A percentile compares a stretch with the other conserved stretches of the same genome.
phyloP scores from a whole-genome alignment of 495 filamentous ascomycete genomes.

The Aspergillus sclerotiicarbonarius region DNA sequence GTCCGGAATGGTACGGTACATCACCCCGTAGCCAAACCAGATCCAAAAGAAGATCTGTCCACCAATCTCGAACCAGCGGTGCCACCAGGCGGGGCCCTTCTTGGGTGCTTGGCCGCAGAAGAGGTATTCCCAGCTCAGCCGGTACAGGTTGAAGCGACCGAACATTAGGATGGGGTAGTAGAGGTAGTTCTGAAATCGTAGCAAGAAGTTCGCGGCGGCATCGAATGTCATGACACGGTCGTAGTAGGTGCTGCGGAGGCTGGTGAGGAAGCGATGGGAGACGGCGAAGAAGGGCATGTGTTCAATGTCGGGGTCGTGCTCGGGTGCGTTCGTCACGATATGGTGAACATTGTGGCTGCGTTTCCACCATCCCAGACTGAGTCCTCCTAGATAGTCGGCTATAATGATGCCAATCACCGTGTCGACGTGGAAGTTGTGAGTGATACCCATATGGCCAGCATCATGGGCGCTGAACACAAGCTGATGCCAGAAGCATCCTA shows the following conservation, averaged over 20 bases:
- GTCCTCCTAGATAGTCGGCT: constrained; percentile 83
- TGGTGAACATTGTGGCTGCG: constrained; percentile 97
- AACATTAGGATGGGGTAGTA: constrained; percentile 87
- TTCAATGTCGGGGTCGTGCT: constrained; percentile 97
- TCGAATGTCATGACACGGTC: constrained; percentile 84
- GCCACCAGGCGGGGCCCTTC: constrained; percentile 85
- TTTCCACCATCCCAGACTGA: constrained; percentile 98
- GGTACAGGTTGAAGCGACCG: constrained; percentile 90
- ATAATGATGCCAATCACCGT: constrained; percentile 85
- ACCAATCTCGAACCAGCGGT: constrained; percentile 77
- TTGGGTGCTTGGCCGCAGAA: constrained; percentile 71
- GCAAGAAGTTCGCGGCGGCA: constrained; percentile 63
- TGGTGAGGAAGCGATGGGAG: constrained; percentile 77
- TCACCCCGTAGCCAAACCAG: constrained; percentile 85
- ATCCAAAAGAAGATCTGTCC: constrained; percentile 89
- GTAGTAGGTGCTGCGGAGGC: constrained; percentile 83
- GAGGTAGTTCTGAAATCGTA: constrained; percentile 75
- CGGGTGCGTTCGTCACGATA: constrained; percentile 92
- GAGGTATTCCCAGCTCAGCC: constrained; percentile 79
- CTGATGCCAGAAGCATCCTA: constrained; percentile 93
- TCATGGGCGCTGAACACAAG: constrained; percentile 94
- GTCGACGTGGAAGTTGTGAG: constrained; percentile 80
- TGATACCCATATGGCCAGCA: constrained; percentile 97
- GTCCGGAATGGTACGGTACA: constrained; percentile 75
- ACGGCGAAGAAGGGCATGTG: constrained; percentile 95